Base-by-base conservation (phyloP, 306 rosid genomes). In the Alnus rubra region DNA sequence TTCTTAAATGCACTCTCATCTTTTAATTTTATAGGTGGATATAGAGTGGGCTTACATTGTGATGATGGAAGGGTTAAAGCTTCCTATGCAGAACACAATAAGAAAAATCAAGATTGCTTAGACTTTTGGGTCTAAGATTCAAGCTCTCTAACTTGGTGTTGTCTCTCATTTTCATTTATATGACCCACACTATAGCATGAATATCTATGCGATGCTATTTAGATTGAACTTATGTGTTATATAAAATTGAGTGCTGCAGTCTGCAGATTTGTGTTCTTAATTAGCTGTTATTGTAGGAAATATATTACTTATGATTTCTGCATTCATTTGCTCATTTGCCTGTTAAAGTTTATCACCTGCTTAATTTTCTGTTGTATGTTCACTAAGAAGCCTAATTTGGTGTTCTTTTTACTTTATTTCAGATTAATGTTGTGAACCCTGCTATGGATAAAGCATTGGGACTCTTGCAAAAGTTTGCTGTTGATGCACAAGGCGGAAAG, bases 391-490 rank as follows among this genome's bases (percentile, higher is more conserved):
- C 48, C 65, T 88, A 49, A 74, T 82, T 50, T 85, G 35, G 51
- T 51, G 55, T 65, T 76, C 74, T 58, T 65, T 59, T 80, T 79
- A 62, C 82, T 67, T 83, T 48, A 69, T 89, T 81, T 80, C 42
- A 94, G 97, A 84, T 95, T 82, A 80, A 90, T 56, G 96, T 82
- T 54, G 95, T 95, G 84, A 91, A 95, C 84, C 97, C 98, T 77
- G 95, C 98, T 52, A 84, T 95, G 98, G 97, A 95, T 79, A 84
- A 77, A 85, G 97, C 97, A 48, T 49, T 90, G 87, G 89, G 79
- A 75, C 83, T 95, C 71, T 79, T 95, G 88, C 97, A 92, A 53
- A 87, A 87, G 63, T 91, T 90, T 88, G 96, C 94, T 31, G 55
- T 55, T 81, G 95, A 90, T 84, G 97, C 88, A 48, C 79, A 9